phyloP scores from a whole-genome alignment of 2,329 filamentous ascomycete genomes.

The Epichloe bromicola region DNA sequence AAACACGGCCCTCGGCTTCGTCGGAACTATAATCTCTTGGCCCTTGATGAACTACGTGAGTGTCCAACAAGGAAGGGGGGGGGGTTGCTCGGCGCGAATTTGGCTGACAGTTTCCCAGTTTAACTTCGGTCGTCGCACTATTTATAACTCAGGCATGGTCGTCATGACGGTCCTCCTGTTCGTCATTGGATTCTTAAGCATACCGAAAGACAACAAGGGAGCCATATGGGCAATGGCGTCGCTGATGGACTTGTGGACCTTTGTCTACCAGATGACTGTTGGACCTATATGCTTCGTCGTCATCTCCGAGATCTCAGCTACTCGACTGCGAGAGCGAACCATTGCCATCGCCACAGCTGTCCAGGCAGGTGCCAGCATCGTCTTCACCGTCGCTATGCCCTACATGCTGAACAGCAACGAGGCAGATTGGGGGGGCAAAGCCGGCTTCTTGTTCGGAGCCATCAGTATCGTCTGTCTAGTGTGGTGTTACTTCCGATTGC shows the following conservation, averaged over 20 bases:
- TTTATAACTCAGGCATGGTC: conserved; percentile 19
- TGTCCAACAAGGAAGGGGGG: background rate
- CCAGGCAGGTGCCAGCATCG: conserved; percentile 12
- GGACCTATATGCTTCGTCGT: conserved; percentile 30
- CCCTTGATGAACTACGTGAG: conserved; percentile 22
- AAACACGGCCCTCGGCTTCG: conserved; percentile 27
- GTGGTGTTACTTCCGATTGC: conserved; percentile 17
- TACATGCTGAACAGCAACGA: conserved; percentile 20
- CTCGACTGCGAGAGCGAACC: conserved; percentile 19
- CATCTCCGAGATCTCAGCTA: conserved; percentile 25
- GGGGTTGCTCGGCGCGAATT: background rate
- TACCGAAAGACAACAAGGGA: conserved; percentile 17
- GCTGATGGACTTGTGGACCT: conserved; percentile 28
- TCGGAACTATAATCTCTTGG: conserved; percentile 28
- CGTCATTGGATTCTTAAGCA: conserved; percentile 28
- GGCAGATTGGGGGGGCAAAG: conserved; percentile 21
- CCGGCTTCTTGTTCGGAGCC: conserved; percentile 18
- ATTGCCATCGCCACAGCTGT: conserved; percentile 18
- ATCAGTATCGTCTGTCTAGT: conserved; percentile 12
- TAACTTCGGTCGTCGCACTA: conserved; percentile 24
- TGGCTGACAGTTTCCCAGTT: conserved; percentile 6
- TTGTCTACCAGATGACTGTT: conserved; percentile 27
- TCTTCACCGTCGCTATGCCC: conserved; percentile 15
- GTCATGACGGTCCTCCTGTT: conserved; percentile 24
- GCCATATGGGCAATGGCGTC: conserved; percentile 25